Percentiles rank a stretch among this genome's conserved stretches.
Evolutionary conservation across 768 basidiomycete genomes (phyloP).

Genomic region (Russula vinacea): DNA sequence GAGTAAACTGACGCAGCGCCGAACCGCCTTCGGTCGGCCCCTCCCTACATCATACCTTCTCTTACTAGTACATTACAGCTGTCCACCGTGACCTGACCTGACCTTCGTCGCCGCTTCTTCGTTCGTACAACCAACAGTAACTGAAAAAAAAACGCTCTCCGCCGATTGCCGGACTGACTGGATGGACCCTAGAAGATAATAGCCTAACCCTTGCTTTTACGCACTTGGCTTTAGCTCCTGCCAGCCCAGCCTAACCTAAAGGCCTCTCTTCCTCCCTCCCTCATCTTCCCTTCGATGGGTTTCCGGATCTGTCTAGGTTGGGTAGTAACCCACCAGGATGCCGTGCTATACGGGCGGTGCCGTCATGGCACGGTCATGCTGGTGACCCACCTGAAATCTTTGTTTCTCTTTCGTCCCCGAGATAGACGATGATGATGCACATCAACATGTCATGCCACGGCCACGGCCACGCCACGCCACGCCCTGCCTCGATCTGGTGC

Average conservation of each 20-base stretch:
- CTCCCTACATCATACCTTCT: background rate
- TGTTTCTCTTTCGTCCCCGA: background rate
- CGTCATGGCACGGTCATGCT: no score
- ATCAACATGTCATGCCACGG: background rate
- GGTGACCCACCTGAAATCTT: background rate
- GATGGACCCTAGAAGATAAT: background rate
- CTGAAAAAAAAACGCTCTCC: background rate
- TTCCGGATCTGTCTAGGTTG: background rate
- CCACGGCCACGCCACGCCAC: background rate
- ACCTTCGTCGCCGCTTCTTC: background rate
- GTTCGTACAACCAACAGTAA: no score
- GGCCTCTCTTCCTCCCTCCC: background rate
- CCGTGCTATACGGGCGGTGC: background rate
- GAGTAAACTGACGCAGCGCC: constrained; percentile 16
- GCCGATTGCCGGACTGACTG: constrained; percentile 5
- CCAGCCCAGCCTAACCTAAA: background rate
- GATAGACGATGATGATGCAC: background rate
- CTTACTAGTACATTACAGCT: background rate
- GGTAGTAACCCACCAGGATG: background rate
- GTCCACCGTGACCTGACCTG: background rate
- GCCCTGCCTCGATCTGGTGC: constrained; percentile 1
- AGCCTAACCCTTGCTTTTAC: background rate
- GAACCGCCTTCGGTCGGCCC: background rate
- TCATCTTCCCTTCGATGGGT: background rate
- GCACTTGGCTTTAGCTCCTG: background rate